Evolutionary conservation across 1,139 yeast genomes (phyloP), one percentile per base, ranked within the genome.

Genomic region (Yarrowia galli): DNA sequence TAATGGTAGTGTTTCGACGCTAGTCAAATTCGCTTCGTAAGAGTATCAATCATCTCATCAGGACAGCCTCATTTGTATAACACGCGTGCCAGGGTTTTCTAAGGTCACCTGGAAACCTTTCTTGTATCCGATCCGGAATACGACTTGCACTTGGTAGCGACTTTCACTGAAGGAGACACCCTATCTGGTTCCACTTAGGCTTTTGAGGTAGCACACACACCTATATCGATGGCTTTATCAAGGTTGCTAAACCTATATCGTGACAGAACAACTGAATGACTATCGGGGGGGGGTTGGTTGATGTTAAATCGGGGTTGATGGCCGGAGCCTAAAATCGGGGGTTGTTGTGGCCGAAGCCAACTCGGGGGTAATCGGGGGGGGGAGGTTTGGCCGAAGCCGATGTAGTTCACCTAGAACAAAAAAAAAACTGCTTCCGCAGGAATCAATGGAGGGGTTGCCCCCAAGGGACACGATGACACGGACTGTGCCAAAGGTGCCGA

Each of bases 381-480:
- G 15, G n/a, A 4, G 13, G 53, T 28, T 48, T 8, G 38, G 51
- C 36, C 35, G 16, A 3, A 25, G 51, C 51, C 51, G 20, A 20
- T 12, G 16, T 10, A 15, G 35, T 25, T 28, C 53, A n/a, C 22
- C 16, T n/a, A 9, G 16, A 28, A 23, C 35, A 35, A 35, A 35
- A 51, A 51, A 49, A 51, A 51, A 51, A 18, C 56, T n/a, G 56
- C 58, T 16, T 51, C 25, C 43, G 18, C 23, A 22, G 43, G 32
- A 6, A 10, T 35, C 58, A 51, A 51, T 51, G 58, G 58, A 49
- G 40, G 40, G 54, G 40, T 49, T 32, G 32, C 40, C 54, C 20
- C 58, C 58, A 51, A 51, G 58, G 58, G 58, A 51, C 58, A 22
- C 58, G 20, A 22, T 51, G 58, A 15, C 58, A 12, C 32, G 38